Evolutionary conservation across 805 yeast genomes (phyloP).

Genomic region (Pichia pseudocactophila): DNA sequence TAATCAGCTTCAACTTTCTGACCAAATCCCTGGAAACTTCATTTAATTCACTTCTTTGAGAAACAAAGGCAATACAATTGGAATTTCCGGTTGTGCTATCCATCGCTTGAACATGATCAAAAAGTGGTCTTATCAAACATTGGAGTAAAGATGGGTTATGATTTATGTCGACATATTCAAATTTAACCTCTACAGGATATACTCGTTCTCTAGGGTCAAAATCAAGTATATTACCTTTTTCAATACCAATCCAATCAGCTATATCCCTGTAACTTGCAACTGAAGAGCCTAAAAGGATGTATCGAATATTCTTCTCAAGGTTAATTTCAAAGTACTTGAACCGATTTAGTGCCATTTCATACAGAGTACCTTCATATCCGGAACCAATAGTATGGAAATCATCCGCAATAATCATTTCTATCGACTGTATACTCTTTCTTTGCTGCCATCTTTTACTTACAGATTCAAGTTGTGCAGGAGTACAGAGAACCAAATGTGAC

Average conservation of each 20-base stretch:
- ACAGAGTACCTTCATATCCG: conserved; percentile 47
- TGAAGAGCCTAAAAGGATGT: conserved; percentile 64
- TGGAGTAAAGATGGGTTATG: conserved; percentile 45
- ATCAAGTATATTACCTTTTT: conserved; percentile 53
- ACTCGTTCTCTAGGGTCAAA: conserved; percentile 57
- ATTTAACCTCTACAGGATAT: conserved; percentile 46
- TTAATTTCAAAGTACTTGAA: conserved; percentile 63
- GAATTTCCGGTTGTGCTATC: conserved; percentile 24
- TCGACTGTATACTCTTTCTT: conserved; percentile 55
- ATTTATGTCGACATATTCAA: conserved; percentile 39
- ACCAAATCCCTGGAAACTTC: conserved; percentile 42
- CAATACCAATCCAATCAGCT: conserved; percentile 80
- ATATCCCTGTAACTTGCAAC: conserved; percentile 69
- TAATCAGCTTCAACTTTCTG: conserved; percentile 27
- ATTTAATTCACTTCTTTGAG: conserved; percentile 45
- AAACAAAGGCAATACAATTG: conserved; percentile 45
- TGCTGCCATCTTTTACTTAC: conserved; percentile 79
- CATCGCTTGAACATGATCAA: conserved; percentile 31
- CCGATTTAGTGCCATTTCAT: conserved; percentile 66
- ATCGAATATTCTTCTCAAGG: conserved; percentile 45
- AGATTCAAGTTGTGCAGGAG: conserved; percentile 70
- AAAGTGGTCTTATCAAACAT: conserved; percentile 43
- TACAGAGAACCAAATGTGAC: conserved; percentile 62
- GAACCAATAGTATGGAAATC: conserved; percentile 60
- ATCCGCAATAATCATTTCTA: conserved; percentile 65